phyloP scores from a whole-genome alignment of 2,329 filamentous ascomycete species.

The Volutella citrinella region DNA sequence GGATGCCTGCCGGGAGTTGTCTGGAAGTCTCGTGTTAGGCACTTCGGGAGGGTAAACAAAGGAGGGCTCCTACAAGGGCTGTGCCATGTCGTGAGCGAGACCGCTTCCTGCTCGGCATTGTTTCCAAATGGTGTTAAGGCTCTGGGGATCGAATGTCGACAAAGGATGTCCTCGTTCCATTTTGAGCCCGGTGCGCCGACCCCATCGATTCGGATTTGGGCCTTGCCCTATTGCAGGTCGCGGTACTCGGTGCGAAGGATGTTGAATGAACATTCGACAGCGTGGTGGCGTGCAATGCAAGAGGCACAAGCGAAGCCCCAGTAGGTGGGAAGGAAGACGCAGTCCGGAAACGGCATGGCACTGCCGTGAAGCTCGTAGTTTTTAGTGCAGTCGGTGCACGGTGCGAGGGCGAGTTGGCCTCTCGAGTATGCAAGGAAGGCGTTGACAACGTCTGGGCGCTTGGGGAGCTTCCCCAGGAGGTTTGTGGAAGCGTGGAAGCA shows the following conservation, averaged over 20 bases:
- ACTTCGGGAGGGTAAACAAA: background rate
- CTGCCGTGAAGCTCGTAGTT: background rate
- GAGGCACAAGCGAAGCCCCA: slow-evolving; percentile 1
- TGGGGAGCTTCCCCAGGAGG: slow-evolving; percentile 1
- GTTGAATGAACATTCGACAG: too few species aligned
- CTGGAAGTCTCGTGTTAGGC: background rate
- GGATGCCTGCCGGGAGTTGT: background rate
- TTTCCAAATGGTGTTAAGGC: too few species aligned
- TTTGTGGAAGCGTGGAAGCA: background rate
- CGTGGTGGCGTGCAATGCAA: background rate
- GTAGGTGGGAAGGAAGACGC: background rate
- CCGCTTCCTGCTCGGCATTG: background rate
- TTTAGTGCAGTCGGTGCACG: background rate
- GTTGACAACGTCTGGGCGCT: background rate
- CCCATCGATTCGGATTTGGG: too few species aligned
- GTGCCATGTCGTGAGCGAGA: background rate
- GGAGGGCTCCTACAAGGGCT: background rate
- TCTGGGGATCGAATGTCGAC: too few species aligned
- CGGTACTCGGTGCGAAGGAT: too few species aligned
- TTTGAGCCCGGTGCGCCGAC: background rate
- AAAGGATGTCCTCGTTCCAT: slow-evolving; percentile 1
- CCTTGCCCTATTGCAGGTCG: too few species aligned
- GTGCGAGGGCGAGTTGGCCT: slow-evolving; percentile 2
- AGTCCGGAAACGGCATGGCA: slow-evolving; percentile 1
- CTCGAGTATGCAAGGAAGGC: slow-evolving; percentile 1